These are phyloP conservation scores for Emergomyces orientalis DNA, from an alignment of 2,329 filamentous ascomycete species.

Conservation along the genomic window DNA sequence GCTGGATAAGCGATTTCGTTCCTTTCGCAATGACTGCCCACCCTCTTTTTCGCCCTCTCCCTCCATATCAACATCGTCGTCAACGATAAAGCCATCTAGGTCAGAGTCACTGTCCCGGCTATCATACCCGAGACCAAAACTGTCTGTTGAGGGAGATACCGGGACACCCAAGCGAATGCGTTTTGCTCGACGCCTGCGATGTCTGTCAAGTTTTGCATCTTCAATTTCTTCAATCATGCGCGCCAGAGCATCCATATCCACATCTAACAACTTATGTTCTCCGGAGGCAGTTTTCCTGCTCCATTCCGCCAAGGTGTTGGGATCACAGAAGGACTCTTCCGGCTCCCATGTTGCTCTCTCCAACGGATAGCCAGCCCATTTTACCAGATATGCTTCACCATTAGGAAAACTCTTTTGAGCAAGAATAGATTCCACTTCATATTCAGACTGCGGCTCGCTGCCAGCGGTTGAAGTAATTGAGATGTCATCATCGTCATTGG, in stretches of 20 bases:
- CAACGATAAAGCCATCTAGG: slow-evolving; percentile 1
- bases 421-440: slow-evolving; percentile 47
- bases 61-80: background rate
- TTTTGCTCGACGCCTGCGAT: slow-evolving; percentile 23
- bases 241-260: slow-evolving; percentile 28
- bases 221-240: slow-evolving; percentile 18
- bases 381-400: slow-evolving; percentile 48
- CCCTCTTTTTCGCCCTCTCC: background rate
- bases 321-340: slow-evolving; percentile 30
- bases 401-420: slow-evolving; percentile 33
- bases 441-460: slow-evolving; percentile 41
- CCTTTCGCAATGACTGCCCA: background rate
- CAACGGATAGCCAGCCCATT: slow-evolving; percentile 54
- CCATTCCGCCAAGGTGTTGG: slow-evolving; percentile 35
- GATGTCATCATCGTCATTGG: slow-evolving; percentile 42
- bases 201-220: slow-evolving; percentile 19
- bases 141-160: background rate
- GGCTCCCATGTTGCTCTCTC: slow-evolving; percentile 50
- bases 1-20: background rate
- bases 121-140: background rate
- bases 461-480: slow-evolving; percentile 48
- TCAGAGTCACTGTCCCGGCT: background rate
- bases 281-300: slow-evolving; percentile 26
- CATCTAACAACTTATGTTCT: slow-evolving; percentile 25
- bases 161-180: slow-evolving; percentile 19